Evolutionary conservation across 306 rosid species (phyloP).

Genomic region (Urtica urens): DNA sequence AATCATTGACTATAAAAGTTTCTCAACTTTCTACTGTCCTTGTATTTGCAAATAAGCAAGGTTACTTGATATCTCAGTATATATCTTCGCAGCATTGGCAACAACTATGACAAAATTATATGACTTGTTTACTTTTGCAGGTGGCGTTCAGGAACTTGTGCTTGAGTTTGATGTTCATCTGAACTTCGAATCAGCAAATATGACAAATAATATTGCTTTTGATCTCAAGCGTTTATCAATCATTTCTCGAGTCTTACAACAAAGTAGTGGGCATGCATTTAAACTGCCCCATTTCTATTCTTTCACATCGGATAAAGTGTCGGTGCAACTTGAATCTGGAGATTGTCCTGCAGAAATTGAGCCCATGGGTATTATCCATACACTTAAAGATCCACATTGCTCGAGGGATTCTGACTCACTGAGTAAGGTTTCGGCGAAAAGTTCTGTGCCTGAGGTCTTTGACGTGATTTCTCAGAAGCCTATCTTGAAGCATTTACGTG

Average conservation of each 20-base stretch:
- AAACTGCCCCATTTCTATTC: slow-evolving; percentile 58
- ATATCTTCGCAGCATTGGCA: slow-evolving; percentile 4
- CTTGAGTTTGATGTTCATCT: slow-evolving; percentile 47
- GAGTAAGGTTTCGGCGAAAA: slow-evolving; percentile 5
- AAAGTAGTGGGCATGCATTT: slow-evolving; percentile 22
- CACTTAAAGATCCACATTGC: slow-evolving; percentile 40
- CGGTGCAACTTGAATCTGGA: slow-evolving; percentile 29
- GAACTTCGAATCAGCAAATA: slow-evolving; percentile 34
- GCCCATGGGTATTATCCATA: slow-evolving; percentile 23
- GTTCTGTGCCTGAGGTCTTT: slow-evolving; percentile 18
- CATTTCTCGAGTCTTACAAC: slow-evolving; percentile 41
- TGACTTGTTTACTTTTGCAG: slow-evolving; percentile 34
- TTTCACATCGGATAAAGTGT: slow-evolving; percentile 19
- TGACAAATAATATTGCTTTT: slow-evolving; percentile 30
- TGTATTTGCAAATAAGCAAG: slow-evolving; percentile 49
- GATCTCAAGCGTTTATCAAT: slow-evolving; percentile 55
- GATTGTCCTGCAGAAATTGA: slow-evolving; percentile 29
- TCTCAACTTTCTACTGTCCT: slow-evolving; percentile 42
- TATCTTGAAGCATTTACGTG: slow-evolving; percentile 48
- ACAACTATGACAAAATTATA: slow-evolving; percentile 2
- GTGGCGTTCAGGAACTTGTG: slow-evolving; percentile 51
- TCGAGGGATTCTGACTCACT: slow-evolving; percentile 31
- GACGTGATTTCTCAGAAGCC: slow-evolving; percentile 31
- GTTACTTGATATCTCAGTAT: slow-evolving; percentile 26
- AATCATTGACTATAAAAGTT: slow-evolving; percentile 40